phyloP scores from a whole-genome alignment of 1,139 yeast genomes.

The Yamadazyma mexicana region DNA sequence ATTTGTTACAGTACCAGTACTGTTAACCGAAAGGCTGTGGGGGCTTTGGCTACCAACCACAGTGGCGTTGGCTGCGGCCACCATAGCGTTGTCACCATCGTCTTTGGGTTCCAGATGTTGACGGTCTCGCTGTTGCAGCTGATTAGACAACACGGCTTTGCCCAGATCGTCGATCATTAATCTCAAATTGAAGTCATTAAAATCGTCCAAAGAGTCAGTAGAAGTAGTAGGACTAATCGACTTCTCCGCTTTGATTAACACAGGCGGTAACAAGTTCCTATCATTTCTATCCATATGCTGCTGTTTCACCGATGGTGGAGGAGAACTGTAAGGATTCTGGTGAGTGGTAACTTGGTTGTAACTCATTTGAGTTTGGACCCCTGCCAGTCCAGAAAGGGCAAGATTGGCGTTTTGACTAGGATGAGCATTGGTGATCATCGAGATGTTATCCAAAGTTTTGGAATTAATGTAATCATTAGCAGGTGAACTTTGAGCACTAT shows the following conservation, averaged over 20 bases:
- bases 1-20: not conserved
- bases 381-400: not conserved
- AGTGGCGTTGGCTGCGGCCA: conserved; percentile 6
- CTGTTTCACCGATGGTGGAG: conserved; percentile 19
- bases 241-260: conserved; percentile 17
- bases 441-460: conserved; percentile 39
- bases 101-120: not conserved
- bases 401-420: conserved; percentile 5
- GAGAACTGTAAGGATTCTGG: conserved; percentile 16
- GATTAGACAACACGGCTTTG: conserved; percentile 41
- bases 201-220: conserved; percentile 5
- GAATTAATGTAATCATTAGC: conserved; percentile 23
- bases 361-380: not conserved
- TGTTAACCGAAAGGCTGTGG: conserved; percentile 1
- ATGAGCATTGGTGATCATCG: conserved; percentile 21
- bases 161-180: conserved; percentile 47
- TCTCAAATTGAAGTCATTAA: conserved; percentile 32
- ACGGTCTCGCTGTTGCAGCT: conserved; percentile 10
- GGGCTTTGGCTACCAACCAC: conserved; percentile 2
- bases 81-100: not conserved
- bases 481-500: conserved; percentile 10
- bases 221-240: conserved; percentile 7
- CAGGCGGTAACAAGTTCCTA: conserved; percentile 36
- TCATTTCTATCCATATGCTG: conserved; percentile 8
- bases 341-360: not conserved